These are phyloP conservation scores for Neofusicoccum umdonicola DNA, from an alignment of 2,329 filamentous ascomycete species.

Conservation along the genomic window DNA sequence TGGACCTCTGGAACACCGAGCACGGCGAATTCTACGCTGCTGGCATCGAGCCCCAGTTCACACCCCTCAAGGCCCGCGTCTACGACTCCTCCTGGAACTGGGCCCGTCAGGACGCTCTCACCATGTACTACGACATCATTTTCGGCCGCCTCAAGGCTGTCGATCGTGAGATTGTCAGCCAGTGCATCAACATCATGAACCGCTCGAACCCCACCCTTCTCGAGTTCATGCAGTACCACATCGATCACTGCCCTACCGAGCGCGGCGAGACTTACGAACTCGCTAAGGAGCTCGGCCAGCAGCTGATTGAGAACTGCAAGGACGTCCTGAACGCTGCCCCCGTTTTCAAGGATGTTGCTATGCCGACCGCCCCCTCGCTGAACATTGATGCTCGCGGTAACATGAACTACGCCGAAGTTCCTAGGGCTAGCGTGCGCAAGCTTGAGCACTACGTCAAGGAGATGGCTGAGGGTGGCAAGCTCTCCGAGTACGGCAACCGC, in stretches of 20 bases:
- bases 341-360: slow-evolving; percentile 91
- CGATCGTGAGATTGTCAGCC: slow-evolving; percentile 96
- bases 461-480: slow-evolving; percentile 97
- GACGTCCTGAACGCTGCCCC: slow-evolving; percentile 82
- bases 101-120: slow-evolving; percentile 94
- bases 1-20: slow-evolving; percentile 92
- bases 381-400: slow-evolving; percentile 91
- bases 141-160: slow-evolving; percentile 91
- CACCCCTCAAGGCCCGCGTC: slow-evolving; percentile 85
- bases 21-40: slow-evolving; percentile 95
- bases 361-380: slow-evolving; percentile 89
- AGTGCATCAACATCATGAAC: slow-evolving; percentile 99
- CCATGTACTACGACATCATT: slow-evolving; percentile 99
- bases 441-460: slow-evolving; percentile 97
- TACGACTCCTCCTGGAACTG: slow-evolving; percentile 99
- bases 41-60: slow-evolving; percentile 93
- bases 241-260: slow-evolving; percentile 96
- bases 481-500: slow-evolving; percentile 96
- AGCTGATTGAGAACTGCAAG: slow-evolving; percentile 96
- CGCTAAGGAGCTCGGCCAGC: slow-evolving; percentile 89
- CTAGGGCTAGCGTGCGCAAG: slow-evolving; percentile 86
- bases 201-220: slow-evolving; percentile 92
- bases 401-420: slow-evolving; percentile 85
- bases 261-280: slow-evolving; percentile 96
- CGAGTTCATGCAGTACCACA: slow-evolving; percentile 99